Evolutionary conservation across 352 stramenopile genomes (phyloP).

Genomic region (Pythium brachiatum): DNA sequence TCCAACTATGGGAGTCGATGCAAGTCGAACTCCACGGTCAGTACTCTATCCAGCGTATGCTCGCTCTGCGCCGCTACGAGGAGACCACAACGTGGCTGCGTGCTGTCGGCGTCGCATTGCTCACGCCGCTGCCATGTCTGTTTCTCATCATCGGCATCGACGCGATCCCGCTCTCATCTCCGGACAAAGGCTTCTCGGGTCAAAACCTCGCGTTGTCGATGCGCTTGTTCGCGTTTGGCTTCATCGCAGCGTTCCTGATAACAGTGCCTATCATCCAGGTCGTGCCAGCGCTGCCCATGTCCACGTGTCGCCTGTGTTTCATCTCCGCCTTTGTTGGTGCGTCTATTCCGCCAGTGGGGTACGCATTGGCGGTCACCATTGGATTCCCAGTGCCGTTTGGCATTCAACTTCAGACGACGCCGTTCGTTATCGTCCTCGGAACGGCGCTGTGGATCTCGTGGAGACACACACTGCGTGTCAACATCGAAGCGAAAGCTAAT

Average conservation of each 20-base stretch:
- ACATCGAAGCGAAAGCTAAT: not conserved
- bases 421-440: not conserved
- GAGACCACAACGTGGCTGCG: not conserved
- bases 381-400: not conserved
- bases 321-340: not conserved
- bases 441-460: not conserved
- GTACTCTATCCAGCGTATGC: conserved; percentile 2
- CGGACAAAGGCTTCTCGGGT: not conserved
- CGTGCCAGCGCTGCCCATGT: not conserved
- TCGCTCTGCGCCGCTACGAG: not conserved
- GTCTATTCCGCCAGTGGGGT: not conserved
- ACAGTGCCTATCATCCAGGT: not conserved
- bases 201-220: conserved; percentile 1
- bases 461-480: not conserved
- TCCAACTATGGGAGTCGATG: conserved; percentile 1
- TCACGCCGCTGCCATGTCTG: conserved; percentile 6
- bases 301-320: not conserved
- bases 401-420: not conserved
- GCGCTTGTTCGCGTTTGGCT: not conserved
- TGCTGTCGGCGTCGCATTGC: not conserved
- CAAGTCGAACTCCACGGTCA: conserved; percentile 7
- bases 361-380: not conserved
- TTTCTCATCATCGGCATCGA: conserved; percentile 1
- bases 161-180: not conserved
- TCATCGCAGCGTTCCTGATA: not conserved